Evolutionary conservation across 164 flowering plant genomes (phyloP), one percentile per base, ranked within the genome.

Genomic region (Sedum album): DNA sequence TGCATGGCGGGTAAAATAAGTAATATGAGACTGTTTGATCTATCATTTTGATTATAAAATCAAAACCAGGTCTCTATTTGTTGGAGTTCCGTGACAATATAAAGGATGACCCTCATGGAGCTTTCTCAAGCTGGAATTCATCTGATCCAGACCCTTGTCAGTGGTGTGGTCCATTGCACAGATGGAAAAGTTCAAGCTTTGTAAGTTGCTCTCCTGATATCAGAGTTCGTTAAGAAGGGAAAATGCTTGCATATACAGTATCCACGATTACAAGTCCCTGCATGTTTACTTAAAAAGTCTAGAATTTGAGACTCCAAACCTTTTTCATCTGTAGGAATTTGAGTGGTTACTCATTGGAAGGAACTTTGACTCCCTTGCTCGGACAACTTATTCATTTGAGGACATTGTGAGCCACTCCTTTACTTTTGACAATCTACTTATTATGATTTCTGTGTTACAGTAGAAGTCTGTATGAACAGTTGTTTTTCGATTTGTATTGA

Each of bases 111-210:
- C 73, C 73, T 18, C 41, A 26, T n/a, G 41, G 70, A 57, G 73
- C 46, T 31, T 71, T 71, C 17, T 65, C 39, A n/a, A 66, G 28
- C 38, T 71, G 73, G 73, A 60, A 71, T 71, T n/a, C 26, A 35
- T 33, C 15, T 36, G 73, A 71, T 66, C 15, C 63, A 8, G 38
- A 66, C 65, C 73, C 70, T 31, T 71, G 73, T 33, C 38, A 8
- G 70, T 71, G 73, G 73, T 21, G 26, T 20, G 73, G 73, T 71
- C 42, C 65, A 44, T 38, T 71, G 73, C 46, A 21, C 51, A 31
- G 73, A 66, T 28, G 66, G 66, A 39, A 66, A 53, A 55, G 70
- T 71, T 33, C 66, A 71, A 20, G 25, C 20, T 6, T 31, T 71
- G 73, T 71, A 67, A 66, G 73, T 71, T 46, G 57, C 57, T 48